Evolutionary conservation across 176 grass and related monocot genomes (phyloP), one percentile per base, ranked within the genome.

Genomic region (Phoenix dactylifera): DNA sequence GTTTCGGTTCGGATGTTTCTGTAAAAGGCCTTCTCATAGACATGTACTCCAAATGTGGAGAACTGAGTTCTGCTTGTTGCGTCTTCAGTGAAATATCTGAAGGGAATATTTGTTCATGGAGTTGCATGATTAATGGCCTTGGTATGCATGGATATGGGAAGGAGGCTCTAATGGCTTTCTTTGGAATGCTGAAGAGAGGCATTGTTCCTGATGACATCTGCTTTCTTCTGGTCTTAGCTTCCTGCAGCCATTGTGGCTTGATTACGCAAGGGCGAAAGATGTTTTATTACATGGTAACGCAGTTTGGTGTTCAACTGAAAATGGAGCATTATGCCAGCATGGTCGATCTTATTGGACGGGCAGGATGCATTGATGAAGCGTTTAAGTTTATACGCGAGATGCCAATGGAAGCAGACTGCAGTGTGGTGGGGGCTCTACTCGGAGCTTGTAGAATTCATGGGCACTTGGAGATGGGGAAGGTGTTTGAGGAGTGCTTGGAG

Each of bases 31-130:
- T 52, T 65, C 22, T 65, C 7, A 25, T 65, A 50, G 63, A 65
- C 6, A 65, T 65, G 63, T 65, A 65, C 49, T 65, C 63, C 14
- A 65, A 65, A 24, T 65, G 63, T 65, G 63, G 63, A 18, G 63
- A 65, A 22, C n/a, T 65, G 49, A 6, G 22, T 18, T 52, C 63
- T 52, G 63, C 63, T 65, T 49, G 23, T 28, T 15, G 16, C 25
- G 63, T 65, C 22, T 26, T 65, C 63, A 52, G 6, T 18, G 48
- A 26, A 22, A 26, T 52, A 22, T n/a, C 49, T 3, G n/a, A 52
- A 52, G 48, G 22, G 0, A 65, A 65, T 26, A 23, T 65, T 25
- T 6, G 26, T 24, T 50, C 49, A 65, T 65, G 63, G 63, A 65
- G 19, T 52, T 65, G 49, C 23, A 65, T 65, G 63, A 52, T 65